Evolutionary conservation across 2,329 filamentous ascomycete genomes (phyloP), one percentile per base, ranked within the genome.

Genomic region (Macroventuria anomochaeta): DNA sequence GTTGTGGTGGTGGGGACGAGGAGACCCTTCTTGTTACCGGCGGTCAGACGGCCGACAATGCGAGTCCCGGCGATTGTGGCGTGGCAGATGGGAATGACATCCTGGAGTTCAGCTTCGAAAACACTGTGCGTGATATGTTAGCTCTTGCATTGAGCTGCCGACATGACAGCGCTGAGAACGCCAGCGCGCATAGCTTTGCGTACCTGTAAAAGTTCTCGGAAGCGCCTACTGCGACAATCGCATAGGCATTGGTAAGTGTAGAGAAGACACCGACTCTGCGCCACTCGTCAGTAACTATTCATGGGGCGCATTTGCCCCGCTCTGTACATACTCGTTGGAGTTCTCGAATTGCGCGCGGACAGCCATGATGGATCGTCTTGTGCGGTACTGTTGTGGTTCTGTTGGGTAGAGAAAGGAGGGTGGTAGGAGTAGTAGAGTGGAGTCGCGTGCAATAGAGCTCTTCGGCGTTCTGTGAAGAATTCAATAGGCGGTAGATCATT

Each of bases 151-250:
- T 48, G 31, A 39, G 12, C 12, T 21, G 28, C 40, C 37, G 36
- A 26, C 5, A 7, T 13, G 20, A 29, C 18, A 43, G 41, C 33
- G 43, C 46, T 18, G 21, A 28, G 21, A 23, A 33, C 38, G 39
- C 21, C 11, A 13, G 44, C 34, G 51, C 38, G 29, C 7, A 12
- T 13, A 25, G 13, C 11, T 25, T 8, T 46, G 25, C 77, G 58
- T 75, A 88, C 86, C 86, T 93, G 87, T 97, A 97, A 79, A 99
- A 99, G 85, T 97, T 97, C 83, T 97, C 93, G 72, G 91, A 96
- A 68, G 91, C 93, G 73, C 95, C 95, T 64, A 96, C 86, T 62
- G 93, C 93, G 68, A 97, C 91, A 69, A 99, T 84, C 68, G 93
- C 92, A 79, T 96, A 99, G 56, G 91, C 93, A 80, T 99, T 99